Evolutionary conservation across 2,329 filamentous ascomycete genomes (phyloP).

Genomic region (Fusarium albidum): DNA sequence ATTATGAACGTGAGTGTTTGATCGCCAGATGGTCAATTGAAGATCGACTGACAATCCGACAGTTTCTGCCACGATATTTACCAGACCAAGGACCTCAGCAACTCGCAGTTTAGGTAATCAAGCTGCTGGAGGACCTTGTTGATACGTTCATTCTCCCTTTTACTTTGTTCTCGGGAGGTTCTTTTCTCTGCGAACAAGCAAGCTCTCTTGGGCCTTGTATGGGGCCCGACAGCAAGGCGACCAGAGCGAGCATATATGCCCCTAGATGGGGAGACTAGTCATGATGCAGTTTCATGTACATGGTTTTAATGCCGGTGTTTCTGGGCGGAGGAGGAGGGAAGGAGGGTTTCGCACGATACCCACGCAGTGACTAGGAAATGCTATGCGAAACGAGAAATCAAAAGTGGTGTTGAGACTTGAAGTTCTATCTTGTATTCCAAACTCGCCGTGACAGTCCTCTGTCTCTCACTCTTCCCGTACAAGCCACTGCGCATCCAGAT

Average conservation of each 20-base stretch:
- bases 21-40: neutral
- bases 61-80: constrained; percentile 69
- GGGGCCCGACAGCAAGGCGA: constrained; percentile 18
- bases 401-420: constrained; percentile 13
- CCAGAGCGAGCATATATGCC: constrained; percentile 4
- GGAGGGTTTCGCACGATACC: constrained; percentile 37
- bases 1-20: constrained; percentile 87
- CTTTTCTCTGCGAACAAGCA: constrained; percentile 26
- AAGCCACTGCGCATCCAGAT: constrained; percentile 52
- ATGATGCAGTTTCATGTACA: constrained; percentile 20
- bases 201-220: constrained; percentile 23
- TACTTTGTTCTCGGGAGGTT: constrained; percentile 30
- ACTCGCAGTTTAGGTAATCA: constrained; percentile 56
- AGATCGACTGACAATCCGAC: constrained; percentile 2
- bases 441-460: constrained; percentile 26
- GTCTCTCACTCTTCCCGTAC: constrained; percentile 38
- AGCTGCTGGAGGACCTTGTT: constrained; percentile 13
- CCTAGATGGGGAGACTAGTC: constrained; percentile 19
- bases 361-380: constrained; percentile 28
- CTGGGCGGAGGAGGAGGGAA: constrained; percentile 4
- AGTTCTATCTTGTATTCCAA: constrained; percentile 31
- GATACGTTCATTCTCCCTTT: constrained; percentile 38
- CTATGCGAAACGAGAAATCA: constrained; percentile 30
- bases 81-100: constrained; percentile 65
- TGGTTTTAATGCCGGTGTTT: constrained; percentile 16